Evolutionary conservation across 1,284 basidiomycete genomes (phyloP).

Genomic region (Jaminaea rosea): DNA sequence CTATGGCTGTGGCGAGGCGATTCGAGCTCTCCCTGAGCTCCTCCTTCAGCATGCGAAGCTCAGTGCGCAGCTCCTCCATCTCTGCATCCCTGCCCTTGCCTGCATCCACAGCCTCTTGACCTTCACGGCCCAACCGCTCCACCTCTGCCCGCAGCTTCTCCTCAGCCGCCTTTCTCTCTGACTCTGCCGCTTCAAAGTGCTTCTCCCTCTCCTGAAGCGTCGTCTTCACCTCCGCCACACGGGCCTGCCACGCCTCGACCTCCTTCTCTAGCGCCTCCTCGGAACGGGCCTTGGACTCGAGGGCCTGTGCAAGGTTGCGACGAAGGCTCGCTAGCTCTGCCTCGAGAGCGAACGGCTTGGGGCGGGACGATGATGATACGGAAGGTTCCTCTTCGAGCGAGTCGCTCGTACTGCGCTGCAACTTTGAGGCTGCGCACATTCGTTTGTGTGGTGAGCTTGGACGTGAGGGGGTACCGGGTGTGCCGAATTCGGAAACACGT

Average conservation of each 20-base stretch:
- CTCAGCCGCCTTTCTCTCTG: not conserved
- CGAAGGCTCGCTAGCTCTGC: conserved; percentile 26
- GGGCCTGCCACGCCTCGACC: conserved; percentile 1
- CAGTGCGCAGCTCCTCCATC: too few species aligned
- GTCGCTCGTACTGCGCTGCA: not conserved
- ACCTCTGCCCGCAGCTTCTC: too few species aligned
- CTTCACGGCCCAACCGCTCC: too few species aligned
- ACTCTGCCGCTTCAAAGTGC: not conserved
- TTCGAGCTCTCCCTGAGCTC: too few species aligned
- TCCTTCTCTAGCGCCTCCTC: conserved; percentile 12
- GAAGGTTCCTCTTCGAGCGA: not conserved
- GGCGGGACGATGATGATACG: too few species aligned
- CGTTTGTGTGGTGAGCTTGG: too few species aligned
- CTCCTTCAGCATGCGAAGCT: too few species aligned
- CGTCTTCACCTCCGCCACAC: conserved; percentile 12
- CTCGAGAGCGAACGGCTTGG: conserved; percentile 30
- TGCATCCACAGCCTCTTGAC: too few species aligned
- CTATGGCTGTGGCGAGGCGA: too few species aligned
- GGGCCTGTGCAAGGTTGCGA: conserved; percentile 12
- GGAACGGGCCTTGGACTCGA: conserved; percentile 1
- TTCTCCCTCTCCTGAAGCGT: not conserved
- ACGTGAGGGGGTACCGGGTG: conserved; percentile 2
- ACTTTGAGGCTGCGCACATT: too few species aligned
- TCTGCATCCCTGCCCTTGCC: too few species aligned
- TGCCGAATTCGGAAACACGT: conserved; percentile 7